Conservation (phyloP, 345 rosid species). For the Boechera divaricarpa region DNA sequence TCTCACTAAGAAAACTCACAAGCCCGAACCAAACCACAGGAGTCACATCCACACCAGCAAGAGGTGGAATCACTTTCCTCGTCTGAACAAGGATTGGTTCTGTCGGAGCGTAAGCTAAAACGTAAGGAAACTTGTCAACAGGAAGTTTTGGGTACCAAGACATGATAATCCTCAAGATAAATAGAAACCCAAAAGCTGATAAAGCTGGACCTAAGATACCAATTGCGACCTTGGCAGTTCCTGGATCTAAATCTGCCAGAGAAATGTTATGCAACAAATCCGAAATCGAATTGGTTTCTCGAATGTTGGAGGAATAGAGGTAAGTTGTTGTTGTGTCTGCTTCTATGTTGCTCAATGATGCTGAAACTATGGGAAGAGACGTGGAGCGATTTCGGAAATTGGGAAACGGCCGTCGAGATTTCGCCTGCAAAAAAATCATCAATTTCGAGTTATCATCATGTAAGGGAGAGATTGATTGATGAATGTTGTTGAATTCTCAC, state of each 20-base stretch:
- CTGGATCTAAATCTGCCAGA: conserved; percentile 74
- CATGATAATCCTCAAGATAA: conserved; percentile 80
- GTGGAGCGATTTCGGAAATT: neutral
- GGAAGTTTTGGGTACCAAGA: conserved; percentile 98
- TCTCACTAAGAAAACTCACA: conserved; percentile 82
- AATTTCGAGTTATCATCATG: neutral
- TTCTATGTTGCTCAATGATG: conserved; percentile 27
- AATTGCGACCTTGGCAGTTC: conserved; percentile 73
- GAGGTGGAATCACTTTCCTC: conserved; percentile 83
- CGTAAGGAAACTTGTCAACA: conserved; percentile 78
- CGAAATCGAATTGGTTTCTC: conserved; percentile 28
- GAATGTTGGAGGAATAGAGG: neutral
- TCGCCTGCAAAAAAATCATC: conserved; percentile 23
- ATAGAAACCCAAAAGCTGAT: conserved; percentile 75
- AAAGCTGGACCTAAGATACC: conserved; percentile 72
- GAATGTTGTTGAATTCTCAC: neutral
- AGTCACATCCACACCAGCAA: conserved; percentile 90
- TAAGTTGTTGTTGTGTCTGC: conserved; percentile 10
- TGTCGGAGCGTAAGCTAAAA: conserved; percentile 89
- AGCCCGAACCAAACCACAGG: conserved; percentile 92
- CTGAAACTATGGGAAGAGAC: conserved; percentile 27
- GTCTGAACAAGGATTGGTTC: conserved; percentile 78
- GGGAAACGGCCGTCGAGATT: conserved; percentile 16
- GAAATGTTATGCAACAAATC: conserved; percentile 40
- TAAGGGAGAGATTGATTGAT: neutral